Conservation (phyloP, 2,329 filamentous ascomycete genomes). For the Sclerotinia nivalis region DNA sequence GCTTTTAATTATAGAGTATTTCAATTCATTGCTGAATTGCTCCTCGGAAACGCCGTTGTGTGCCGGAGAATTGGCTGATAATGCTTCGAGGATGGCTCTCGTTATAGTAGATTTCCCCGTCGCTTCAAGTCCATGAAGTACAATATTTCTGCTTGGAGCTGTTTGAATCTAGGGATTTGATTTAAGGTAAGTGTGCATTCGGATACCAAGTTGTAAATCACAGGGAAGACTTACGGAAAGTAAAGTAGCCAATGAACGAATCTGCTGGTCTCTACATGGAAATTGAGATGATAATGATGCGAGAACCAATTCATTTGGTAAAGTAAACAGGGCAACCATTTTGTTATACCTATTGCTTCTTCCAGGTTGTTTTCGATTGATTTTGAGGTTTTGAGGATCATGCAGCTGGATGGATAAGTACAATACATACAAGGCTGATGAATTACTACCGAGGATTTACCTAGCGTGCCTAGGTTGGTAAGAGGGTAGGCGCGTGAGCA, state of each 20-base stretch:
- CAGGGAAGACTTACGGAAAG: conserved; percentile 41
- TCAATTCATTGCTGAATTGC: conserved; percentile 49
- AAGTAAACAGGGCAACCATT: conserved; percentile 50
- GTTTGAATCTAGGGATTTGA: conserved; percentile 18
- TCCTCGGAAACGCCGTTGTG: conserved; percentile 56
- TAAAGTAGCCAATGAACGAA: conserved; percentile 58
- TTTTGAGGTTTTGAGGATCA: background rate
- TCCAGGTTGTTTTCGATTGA: background rate
- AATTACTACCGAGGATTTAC: too few species aligned
- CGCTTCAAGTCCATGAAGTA: conserved; percentile 81
- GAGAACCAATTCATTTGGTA: conserved; percentile 54
- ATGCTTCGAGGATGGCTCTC: conserved; percentile 57
- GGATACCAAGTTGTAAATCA: background rate
- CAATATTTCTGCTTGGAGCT: conserved; percentile 53
- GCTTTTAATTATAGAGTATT: conserved; percentile 65
- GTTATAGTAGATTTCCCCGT: conserved; percentile 82
- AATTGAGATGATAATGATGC: conserved; percentile 51
- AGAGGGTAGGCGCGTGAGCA: background rate
- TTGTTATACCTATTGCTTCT: background rate
- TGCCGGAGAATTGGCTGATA: conserved; percentile 50
- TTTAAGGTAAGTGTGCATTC: conserved; percentile 28
- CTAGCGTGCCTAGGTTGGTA: too few species aligned
- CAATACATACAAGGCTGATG: background rate
- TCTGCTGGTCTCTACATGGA: conserved; percentile 60
- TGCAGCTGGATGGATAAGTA: too few species aligned